Base-by-base conservation (phyloP, 257 asterid species). In the Echium plantagineum region DNA sequence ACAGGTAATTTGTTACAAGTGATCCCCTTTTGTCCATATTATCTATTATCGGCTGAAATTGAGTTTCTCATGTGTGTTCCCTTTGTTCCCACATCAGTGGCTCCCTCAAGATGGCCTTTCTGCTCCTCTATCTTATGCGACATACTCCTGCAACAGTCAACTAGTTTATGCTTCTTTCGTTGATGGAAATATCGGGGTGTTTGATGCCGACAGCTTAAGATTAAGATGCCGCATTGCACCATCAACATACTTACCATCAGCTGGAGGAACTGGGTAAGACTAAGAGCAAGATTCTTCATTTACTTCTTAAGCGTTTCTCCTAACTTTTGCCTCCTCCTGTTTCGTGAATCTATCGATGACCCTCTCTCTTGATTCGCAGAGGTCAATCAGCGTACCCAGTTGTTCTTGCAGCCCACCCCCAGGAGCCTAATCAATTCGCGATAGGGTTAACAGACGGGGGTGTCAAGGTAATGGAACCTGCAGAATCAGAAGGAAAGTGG, bases 91-190 rank as follows among this genome's bases (percentile, higher is more conserved):
- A 63, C 54, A 69, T 13, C 73, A 93, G 99, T 93, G 99, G 99
- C 73, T 93, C 63, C 96, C 99, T 5, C 97, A 93, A 76, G 97
- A 86, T 26, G 69, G 76, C 63, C 95, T 93, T 54, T 80, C 97
- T 4, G 94, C 98, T 6, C 91, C 97, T 21, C 86, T 93, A 71
- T 80, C 97, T 13, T 93, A 85, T 55, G 99, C 99, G 5, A 72
- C 85, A 1, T 93, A 86, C 79, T 86, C 99, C 20, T 89, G 99
- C 84, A 93, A 93, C 72, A 89, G 99, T 70, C 86, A 75, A 70
- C 81, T 93, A 31, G 85, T 93, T 57, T 86, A 67, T 73, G 96
- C 99, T 67, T 84, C 97, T 57, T 93, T 89, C 66, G 65, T 80
- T 57, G 95, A 93, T 57, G 99, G 99, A 21, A 86, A 79, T 51